phyloP scores from a whole-genome alignment of 1,284 basidiomycete species.

The Testicularia cyperi region DNA sequence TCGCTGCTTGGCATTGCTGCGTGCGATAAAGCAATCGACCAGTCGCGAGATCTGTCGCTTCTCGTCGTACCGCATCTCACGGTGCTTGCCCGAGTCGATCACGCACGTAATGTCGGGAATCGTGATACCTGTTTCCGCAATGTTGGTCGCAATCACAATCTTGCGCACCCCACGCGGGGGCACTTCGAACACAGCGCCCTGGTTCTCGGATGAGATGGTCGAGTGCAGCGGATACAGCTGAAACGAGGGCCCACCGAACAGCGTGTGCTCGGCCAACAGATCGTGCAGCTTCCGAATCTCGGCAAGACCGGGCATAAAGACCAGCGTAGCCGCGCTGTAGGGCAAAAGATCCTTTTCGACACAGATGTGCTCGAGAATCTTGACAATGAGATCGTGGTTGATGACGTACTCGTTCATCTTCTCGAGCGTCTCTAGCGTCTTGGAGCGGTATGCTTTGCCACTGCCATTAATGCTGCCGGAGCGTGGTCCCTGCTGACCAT shows the following conservation, averaged over 20 bases:
- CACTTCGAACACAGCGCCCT: slow-evolving; percentile 84
- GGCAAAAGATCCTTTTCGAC: slow-evolving; percentile 65
- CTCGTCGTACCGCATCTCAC: slow-evolving; percentile 74
- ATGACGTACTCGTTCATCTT: slow-evolving; percentile 85
- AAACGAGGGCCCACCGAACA: slow-evolving; percentile 74
- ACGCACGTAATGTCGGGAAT: slow-evolving; percentile 98
- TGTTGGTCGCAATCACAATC: slow-evolving; percentile 77
- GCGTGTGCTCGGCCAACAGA: slow-evolving; percentile 73
- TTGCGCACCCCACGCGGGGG: slow-evolving; percentile 79
- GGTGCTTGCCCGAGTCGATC: slow-evolving; percentile 91
- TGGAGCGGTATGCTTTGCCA: slow-evolving; percentile 67
- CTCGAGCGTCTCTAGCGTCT: slow-evolving; percentile 79
- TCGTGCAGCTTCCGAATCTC: slow-evolving; percentile 90
- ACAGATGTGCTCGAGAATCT: slow-evolving; percentile 84
- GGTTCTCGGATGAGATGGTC: slow-evolving; percentile 70
- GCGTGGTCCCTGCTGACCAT: slow-evolving; percentile 61
- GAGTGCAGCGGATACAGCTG: slow-evolving; percentile 90
- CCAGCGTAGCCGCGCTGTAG: slow-evolving; percentile 80
- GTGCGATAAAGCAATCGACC: slow-evolving; percentile 87
- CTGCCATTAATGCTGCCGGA: slow-evolving; percentile 65
- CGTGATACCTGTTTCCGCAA: slow-evolving; percentile 91
- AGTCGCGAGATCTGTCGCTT: slow-evolving; percentile 93
- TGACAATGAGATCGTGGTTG: slow-evolving; percentile 66
- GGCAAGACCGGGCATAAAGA: slow-evolving; percentile 83
- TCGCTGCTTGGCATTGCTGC: slow-evolving; percentile 89